These are phyloP conservation scores for Aristolochia fimbriata DNA, from an alignment of 164 flowering plant genomes.

Conservation along the genomic window DNA sequence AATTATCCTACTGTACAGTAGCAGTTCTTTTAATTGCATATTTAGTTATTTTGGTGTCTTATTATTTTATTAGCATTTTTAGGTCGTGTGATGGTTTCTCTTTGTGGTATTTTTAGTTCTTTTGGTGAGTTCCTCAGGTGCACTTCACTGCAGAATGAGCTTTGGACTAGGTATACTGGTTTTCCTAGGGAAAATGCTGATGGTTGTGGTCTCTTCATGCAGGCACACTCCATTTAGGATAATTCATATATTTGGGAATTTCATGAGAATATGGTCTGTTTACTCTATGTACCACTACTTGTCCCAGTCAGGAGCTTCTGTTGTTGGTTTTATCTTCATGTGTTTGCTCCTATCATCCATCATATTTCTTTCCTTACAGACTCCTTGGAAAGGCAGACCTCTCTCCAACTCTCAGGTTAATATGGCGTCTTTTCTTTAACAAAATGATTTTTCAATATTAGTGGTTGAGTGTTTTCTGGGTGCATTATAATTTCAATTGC, in stretches of 20 bases:
- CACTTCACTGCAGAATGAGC: background rate
- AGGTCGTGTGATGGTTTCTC: no score
- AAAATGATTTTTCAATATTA: background rate
- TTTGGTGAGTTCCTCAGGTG: no score
- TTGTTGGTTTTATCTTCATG: constrained; percentile 60
- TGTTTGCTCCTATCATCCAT: constrained; percentile 72
- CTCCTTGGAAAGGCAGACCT: constrained; percentile 95
- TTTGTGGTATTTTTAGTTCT: background rate
- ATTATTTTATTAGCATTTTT: no score
- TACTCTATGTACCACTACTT: constrained; percentile 74
- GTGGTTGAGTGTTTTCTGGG: constrained; percentile 1
- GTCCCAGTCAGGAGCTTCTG: constrained; percentile 65
- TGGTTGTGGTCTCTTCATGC: constrained; percentile 10
- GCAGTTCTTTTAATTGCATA: no score
- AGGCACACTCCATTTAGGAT: constrained; percentile 88
- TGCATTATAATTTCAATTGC: constrained; percentile 5
- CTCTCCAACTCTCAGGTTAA: constrained; percentile 79
- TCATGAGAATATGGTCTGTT: constrained; percentile 91
- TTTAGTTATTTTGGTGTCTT: no score
- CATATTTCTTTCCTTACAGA: constrained; percentile 63
- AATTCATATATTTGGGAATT: constrained; percentile 62
- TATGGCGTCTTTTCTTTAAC: background rate
- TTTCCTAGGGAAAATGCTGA: background rate
- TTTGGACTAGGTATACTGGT: background rate
- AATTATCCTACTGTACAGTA: no score